Evolutionary conservation across 192 early-diverging fungal species (phyloP), one percentile per base, ranked within the genome.

Genomic region (Diversispora eburnea): DNA sequence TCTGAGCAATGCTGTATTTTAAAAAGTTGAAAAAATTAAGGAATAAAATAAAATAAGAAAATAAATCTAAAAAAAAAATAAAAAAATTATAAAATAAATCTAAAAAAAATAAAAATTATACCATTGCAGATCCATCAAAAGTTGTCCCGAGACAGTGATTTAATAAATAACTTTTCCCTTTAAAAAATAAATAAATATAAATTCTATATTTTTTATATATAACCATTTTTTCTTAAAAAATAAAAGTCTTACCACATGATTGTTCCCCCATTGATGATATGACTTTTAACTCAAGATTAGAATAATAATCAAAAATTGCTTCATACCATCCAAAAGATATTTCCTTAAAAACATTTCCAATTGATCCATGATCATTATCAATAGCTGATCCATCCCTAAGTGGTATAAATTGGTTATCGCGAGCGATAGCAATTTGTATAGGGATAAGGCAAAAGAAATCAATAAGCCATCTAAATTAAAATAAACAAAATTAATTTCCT

Each of bases 361-460:
- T 72, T 41, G 54, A 55, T 17, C 67, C 51, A 41, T 13, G 33
- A 10, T 51, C 49, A 15, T 55, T 51, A 54, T 68, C 67, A 33
- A 39, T 9, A 19, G 12, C 8, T 6, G 17, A 66, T 17, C 64
- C 64, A 15, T 66, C 64, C 19, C 42, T 43, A 9, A 66, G 9
- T 43, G 46, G 42, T 48, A 19, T 41, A 45, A 66, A 66, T 48
- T 4, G 1, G 45, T 66, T 66, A n/a, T 66, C 15, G 12, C 13
- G n/a, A n/a, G 64, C 6, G 1, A 66, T 42, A 48, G 64, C 64
- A 66, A 66, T 66, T 66, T 66, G 64, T 8, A 66, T 66, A 43
- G 64, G 64, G 8, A 66, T 66, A 13, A 66, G 64, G 19, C 43
- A 47, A 48, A 17, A 66, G 19, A 66, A 20, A n/a, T 48, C 41